phyloP scores from a whole-genome alignment of 768 basidiomycete genomes.

The Macrolepiota fuliginosa region DNA sequence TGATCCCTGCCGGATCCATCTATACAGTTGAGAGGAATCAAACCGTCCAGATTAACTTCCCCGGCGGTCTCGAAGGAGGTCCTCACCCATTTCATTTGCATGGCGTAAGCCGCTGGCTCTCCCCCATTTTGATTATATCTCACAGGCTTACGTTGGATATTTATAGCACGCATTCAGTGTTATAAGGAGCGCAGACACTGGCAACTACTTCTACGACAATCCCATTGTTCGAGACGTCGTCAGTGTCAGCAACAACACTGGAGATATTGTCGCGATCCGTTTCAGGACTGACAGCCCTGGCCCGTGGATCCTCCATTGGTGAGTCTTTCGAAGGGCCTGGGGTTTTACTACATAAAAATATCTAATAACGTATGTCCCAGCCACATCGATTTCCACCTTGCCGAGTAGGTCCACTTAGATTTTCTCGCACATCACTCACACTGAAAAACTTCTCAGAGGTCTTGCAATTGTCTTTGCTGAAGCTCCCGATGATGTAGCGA shows the following conservation, averaged over 20 bases:
- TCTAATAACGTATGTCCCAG: conserved; percentile 14
- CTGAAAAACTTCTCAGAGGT: conserved; percentile 6
- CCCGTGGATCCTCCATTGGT: conserved; percentile 52
- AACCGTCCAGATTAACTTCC: conserved; percentile 44
- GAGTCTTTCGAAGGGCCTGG: background rate
- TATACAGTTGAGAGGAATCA: conserved; percentile 43
- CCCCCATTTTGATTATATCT: background rate
- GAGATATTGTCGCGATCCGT: conserved; percentile 52
- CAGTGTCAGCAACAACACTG: conserved; percentile 29
- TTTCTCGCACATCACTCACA: background rate
- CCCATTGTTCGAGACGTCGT: conserved; percentile 55
- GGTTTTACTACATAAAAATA: background rate
- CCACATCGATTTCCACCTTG: conserved; percentile 38
- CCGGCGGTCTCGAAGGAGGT: conserved; percentile 25
- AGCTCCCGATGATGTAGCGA: conserved; percentile 6
- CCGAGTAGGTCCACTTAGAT: conserved; percentile 20
- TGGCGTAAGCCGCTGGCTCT: conserved; percentile 32
- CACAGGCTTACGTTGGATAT: background rate
- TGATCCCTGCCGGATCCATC: conserved; percentile 38
- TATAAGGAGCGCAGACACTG: conserved; percentile 36
- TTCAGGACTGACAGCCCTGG: conserved; percentile 69
- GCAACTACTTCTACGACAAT: conserved; percentile 38
- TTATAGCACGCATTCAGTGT: conserved; percentile 36
- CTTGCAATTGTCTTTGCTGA: conserved; percentile 18
- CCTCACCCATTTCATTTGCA: conserved; percentile 47